Base-by-base conservation (phyloP, 2,329 filamentous ascomycete genomes). In the Phialocephala sp. region DNA sequence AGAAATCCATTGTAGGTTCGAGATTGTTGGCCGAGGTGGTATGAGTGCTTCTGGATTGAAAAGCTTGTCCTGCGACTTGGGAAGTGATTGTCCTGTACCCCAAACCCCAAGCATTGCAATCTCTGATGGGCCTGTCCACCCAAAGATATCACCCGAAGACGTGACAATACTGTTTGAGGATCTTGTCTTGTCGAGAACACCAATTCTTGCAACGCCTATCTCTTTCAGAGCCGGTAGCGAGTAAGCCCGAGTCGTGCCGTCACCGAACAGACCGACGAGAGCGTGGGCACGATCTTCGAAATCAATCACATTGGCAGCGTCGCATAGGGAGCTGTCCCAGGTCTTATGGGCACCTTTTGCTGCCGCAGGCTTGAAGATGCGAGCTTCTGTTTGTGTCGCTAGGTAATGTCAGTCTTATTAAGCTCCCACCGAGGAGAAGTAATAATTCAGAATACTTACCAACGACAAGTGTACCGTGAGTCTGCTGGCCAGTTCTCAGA, bases 1-100 rank as follows among this genome's bases (percentile, higher is more conserved):
- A 0, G 93, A 91, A 60, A 99, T 93, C 95, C 95, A 99, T 79
- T 98, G 93, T 43, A 99, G 79, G 73, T 96, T 97, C 22, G 92
- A 96, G 66, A 99, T 99, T 0, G 93, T 97, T 0, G 95, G 95
- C 1, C 95, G 88, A 14, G 92, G 85, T 1, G 94, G 94, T 24
- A 91, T 85, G 18, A 85, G 76, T 0, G 92, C 85, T 65, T 91
- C 84, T 0, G 91, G 89, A 75, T 98, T 97, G 78, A 92, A 87
- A 2, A 99, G 83, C 8, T 83, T 87, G 75, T 97, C 94, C n/a
- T 87, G 79, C 0, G 81, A 83, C 60, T 84, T 87, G 66, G 85
- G 87, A 67, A 92, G 80, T 35, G 82, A 79, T 67, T 88, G 82
- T 4, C 91, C 92, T 1, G 87, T 86, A 15, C 94, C 94, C 88